Evolutionary conservation across 116 monocot species (phyloP), one percentile per base, ranked within the genome.

Genomic region (Papilionanthe hybrid): DNA sequence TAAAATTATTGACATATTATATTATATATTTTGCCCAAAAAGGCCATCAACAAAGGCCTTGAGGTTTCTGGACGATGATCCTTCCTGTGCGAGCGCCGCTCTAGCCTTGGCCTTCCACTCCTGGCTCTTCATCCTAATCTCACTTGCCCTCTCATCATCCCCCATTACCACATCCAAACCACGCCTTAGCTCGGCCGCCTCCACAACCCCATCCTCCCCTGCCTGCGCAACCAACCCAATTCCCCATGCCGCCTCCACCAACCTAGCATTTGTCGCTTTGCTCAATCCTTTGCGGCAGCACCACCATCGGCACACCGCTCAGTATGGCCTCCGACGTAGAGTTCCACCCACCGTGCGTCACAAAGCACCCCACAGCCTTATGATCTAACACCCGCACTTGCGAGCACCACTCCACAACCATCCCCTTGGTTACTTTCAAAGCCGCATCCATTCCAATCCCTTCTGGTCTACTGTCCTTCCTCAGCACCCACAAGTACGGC

Each of bases 291-390:
- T 78, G 72, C 3, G 82, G 77, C 53, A 82, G 9, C 42, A 69
- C 55, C 71, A 82, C 82, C 13, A 66, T 77, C 29, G 82, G 82
- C 19, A 82, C 82, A 0, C 82, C 82, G 8, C 23, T 43, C 55
- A 55, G 11, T 5, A 74, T 0, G 22, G 74, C 74, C 74, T 74
- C 74, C 4, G 22, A 17, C 74, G 32, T 74, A 5, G 84, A 88
- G 60, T 84, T 88, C 88, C 84, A 88, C 22, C 88, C 88, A 22
- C 88, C 84, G 43, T 84, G 88, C 55, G 77, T 88, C 42, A 88
- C 79, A 79, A 85, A 84, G 56, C 55, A 55, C 3, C 55, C 55
- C 55, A 55, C 55, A 4, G 55, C 82, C 3, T 25, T 5, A 22
- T 76, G 76, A 19, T 12, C 6, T 66, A 79, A 45, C 19, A 79